These are phyloP conservation scores for Ogataea degrootiae DNA, from an alignment of 805 yeast species.

Conservation along the genomic window DNA sequence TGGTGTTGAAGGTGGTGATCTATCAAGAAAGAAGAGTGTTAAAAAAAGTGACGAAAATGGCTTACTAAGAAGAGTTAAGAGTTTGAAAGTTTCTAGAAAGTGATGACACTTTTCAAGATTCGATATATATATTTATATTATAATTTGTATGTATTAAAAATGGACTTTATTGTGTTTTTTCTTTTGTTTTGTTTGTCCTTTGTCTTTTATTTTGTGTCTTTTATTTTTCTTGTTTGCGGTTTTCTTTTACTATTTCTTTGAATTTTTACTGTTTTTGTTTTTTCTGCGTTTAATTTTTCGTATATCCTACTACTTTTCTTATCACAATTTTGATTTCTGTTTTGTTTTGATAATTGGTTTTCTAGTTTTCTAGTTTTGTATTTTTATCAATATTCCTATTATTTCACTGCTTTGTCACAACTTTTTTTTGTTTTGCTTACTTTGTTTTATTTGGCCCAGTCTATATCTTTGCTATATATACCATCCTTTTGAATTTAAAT, in stretches of 20 bases:
- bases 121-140: not conserved
- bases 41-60: constrained; percentile 33
- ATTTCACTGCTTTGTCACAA: too few species aligned
- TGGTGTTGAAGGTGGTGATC: constrained; percentile 38
- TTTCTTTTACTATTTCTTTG: not conserved
- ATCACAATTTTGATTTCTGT: not conserved
- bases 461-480: too few species aligned
- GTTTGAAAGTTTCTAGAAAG: constrained; percentile 69
- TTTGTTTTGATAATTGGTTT: not conserved
- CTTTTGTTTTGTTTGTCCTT: not conserved
- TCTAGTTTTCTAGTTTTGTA: too few species aligned
- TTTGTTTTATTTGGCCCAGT: too few species aligned
- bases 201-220: not conserved
- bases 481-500: too few species aligned
- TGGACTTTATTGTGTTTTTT: not conserved
- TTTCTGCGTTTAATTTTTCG: not conserved
- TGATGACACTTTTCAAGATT: not conserved
- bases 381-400: too few species aligned
- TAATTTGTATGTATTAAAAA: not conserved
- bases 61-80: constrained; percentile 78
- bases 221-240: not conserved
- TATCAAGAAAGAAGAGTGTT: constrained; percentile 81
- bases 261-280: not conserved
- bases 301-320: not conserved
- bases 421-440: too few species aligned